Percentiles rank a stretch among this genome's conserved stretches.
Conservation (phyloP, 129 eudicot species). For the Chrysanthemum lavandulifolium region DNA sequence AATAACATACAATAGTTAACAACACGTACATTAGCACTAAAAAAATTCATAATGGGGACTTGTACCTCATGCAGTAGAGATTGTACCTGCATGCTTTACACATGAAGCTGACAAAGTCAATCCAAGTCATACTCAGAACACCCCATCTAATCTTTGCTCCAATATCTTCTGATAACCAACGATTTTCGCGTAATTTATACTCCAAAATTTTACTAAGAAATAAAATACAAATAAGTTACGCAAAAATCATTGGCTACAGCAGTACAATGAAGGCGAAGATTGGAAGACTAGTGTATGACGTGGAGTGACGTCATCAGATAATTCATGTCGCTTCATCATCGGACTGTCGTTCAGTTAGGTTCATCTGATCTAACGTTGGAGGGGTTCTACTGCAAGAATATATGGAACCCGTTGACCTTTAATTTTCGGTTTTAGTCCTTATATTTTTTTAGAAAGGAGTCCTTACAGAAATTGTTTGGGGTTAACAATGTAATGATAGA, state of each 20-base stretch:
- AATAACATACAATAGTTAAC: too few relatives aligned
- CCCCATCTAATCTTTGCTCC: conserved; percentile 31
- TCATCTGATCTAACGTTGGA: too few relatives aligned
- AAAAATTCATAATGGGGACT: neutral
- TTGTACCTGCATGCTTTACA: neutral
- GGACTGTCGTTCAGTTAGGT: neutral
- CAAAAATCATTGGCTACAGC: conserved; percentile 28
- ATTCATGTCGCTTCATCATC: neutral
- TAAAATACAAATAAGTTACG: neutral
- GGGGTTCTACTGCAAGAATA: too few relatives aligned
- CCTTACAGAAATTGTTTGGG: too few relatives aligned
- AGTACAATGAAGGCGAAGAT: conserved; percentile 27
- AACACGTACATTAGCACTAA: neutral
- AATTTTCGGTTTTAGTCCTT: too few relatives aligned
- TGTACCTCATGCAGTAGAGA: neutral
- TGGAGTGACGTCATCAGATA: conserved; percentile 25
- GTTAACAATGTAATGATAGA: too few relatives aligned
- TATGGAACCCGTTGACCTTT: too few relatives aligned
- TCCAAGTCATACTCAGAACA: conserved; percentile 34
- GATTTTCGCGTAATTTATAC: conserved; percentile 17
- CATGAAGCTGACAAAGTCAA: conserved; percentile 23
- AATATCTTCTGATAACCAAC: conserved; percentile 29
- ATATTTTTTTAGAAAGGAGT: too few relatives aligned
- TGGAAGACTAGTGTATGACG: conserved; percentile 24
- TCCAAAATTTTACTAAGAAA: neutral